Percentiles rank a stretch among this genome's conserved stretches.
phyloP scores from a whole-genome alignment of 345 rosid genomes.

The Litchi chinensis region DNA sequence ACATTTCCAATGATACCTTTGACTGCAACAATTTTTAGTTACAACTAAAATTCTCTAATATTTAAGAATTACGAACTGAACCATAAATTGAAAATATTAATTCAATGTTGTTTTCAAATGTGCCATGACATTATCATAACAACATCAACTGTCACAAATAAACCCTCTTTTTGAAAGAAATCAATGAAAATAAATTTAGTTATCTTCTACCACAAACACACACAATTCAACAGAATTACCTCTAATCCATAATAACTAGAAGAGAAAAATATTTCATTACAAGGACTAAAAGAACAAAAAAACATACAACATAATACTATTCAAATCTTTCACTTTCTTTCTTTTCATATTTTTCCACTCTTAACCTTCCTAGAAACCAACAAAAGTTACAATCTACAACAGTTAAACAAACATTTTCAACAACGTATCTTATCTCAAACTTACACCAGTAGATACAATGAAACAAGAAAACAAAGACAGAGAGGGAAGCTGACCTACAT shows the following conservation, averaged over 20 bases:
- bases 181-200: too few relatives aligned
- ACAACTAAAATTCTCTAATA: too few relatives aligned
- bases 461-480: not conserved
- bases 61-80: too few relatives aligned
- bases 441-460: not conserved
- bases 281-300: not conserved
- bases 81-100: too few relatives aligned
- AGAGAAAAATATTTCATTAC: too few relatives aligned
- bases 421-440: not conserved
- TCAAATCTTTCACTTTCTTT: not conserved
- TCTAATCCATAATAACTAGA: too few relatives aligned
- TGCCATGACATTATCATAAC: not conserved
- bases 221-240: too few relatives aligned
- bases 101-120: too few relatives aligned
- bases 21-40: slow-evolving; percentile 2
- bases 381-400: not conserved
- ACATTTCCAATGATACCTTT: slow-evolving; percentile 23
- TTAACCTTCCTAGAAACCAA: slow-evolving; percentile 11
- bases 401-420: not conserved
- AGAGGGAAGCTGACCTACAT: not conserved
- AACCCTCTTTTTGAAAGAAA: too few relatives aligned
- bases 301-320: not conserved
- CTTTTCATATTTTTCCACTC: not conserved
- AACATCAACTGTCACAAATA: not conserved
- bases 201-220: too few relatives aligned